These are phyloP conservation scores for Kodamaea suecica DNA, from an alignment of 1,139 yeast species.

Conservation along the genomic window DNA sequence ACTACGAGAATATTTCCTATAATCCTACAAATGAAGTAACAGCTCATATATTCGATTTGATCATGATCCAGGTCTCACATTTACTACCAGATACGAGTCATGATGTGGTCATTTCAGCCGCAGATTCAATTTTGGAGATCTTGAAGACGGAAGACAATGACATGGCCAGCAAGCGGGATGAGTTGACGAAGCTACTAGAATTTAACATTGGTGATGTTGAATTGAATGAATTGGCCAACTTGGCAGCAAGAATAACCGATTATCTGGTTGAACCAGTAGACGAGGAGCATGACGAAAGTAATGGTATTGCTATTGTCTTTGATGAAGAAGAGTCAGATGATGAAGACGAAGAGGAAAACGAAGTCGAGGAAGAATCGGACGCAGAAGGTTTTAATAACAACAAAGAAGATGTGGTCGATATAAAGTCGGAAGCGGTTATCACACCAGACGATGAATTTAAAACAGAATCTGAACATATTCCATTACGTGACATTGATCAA, in stretches of 20 bases:
- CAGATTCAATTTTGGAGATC: conserved; percentile 64
- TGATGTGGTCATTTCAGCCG: conserved; percentile 49
- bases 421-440: conserved; percentile 17
- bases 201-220: conserved; percentile 39
- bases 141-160: conserved; percentile 48
- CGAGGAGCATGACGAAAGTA: conserved; percentile 23
- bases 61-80: conserved; percentile 27
- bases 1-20: conserved; percentile 23
- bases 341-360: conserved; percentile 36
- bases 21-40: conserved; percentile 26
- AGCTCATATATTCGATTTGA: conserved; percentile 28
- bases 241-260: conserved; percentile 59
- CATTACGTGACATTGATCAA: conserved; percentile 23
- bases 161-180: conserved; percentile 31
- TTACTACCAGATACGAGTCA: conserved; percentile 39
- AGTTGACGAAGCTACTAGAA: conserved; percentile 44
- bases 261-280: conserved; percentile 34
- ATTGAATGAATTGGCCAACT: conserved; percentile 51
- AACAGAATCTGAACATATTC: conserved; percentile 6
- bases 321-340: conserved; percentile 40
- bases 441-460: neutral
- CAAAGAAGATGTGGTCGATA: conserved; percentile 15
- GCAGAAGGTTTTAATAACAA: neutral
- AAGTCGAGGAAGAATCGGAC: conserved; percentile 23
- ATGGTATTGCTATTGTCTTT: conserved; percentile 40